Percentiles rank a stretch among this genome's conserved stretches.
Evolutionary conservation across 228 moss, liverwort and hornwort genomes (phyloP).

Genomic region (Sphagnum fallax): DNA sequence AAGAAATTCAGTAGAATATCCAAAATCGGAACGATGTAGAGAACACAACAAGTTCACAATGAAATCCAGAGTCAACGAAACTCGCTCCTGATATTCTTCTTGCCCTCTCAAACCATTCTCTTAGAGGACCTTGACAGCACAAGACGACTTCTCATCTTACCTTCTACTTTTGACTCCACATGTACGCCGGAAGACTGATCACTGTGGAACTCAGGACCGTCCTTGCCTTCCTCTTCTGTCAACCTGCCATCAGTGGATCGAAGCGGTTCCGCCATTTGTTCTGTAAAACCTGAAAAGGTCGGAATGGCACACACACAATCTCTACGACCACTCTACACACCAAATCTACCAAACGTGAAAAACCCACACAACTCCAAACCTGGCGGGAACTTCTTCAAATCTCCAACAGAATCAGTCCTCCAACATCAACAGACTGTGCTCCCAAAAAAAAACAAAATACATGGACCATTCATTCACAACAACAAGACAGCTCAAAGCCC

Average conservation of each 20-base stretch:
- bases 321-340: no score
- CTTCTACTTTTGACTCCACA: slow-evolving; percentile 13
- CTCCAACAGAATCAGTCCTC: no score
- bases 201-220: slow-evolving; percentile 4
- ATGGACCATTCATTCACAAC: no score
- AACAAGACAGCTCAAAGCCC: no score
- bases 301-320: no score
- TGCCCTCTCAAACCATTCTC: not conserved
- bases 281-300: not conserved
- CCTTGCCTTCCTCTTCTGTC: slow-evolving; percentile 11
- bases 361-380: no score
- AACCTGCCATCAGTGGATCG: slow-evolving; percentile 5
- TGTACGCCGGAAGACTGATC: slow-evolving; percentile 15
- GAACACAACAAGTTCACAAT: not conserved
- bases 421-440: no score
- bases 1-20: not conserved
- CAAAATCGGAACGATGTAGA: not conserved
- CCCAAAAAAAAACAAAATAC: no score
- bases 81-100: not conserved
- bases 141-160: slow-evolving; percentile 19
- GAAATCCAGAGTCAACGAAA: not conserved
- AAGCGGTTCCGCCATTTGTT: slow-evolving; percentile 4
- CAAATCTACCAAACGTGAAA: no score
- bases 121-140: not conserved
- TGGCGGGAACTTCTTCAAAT: no score